phyloP scores from a whole-genome alignment of 2,329 filamentous ascomycete genomes.

The Pseudogymnoascus sp. region DNA sequence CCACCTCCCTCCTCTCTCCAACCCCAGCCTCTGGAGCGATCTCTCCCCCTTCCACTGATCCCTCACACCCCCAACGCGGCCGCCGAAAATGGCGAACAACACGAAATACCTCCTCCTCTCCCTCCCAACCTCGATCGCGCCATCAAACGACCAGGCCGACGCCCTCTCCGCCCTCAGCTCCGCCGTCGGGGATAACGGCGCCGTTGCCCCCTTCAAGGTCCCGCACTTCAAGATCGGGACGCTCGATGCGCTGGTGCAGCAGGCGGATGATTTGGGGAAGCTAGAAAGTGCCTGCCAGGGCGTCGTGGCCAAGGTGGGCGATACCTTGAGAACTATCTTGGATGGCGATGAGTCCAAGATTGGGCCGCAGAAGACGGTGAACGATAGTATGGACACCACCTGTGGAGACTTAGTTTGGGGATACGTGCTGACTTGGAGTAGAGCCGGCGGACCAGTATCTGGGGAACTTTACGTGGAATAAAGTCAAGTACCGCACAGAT shows the following conservation, averaged over 20 bases:
- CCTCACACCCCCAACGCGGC: background rate
- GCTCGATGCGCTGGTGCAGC: constrained; percentile 86
- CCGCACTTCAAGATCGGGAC: constrained; percentile 98
- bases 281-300: constrained; percentile 71
- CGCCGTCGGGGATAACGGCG: constrained; percentile 70
- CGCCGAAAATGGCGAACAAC: background rate
- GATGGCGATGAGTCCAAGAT: constrained; percentile 38
- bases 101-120: constrained; percentile 80
- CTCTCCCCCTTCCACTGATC: background rate
- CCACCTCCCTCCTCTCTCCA: background rate
- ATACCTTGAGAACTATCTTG: constrained; percentile 26
- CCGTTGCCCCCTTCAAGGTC: constrained; percentile 69
- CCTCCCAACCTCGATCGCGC: constrained; percentile 78
- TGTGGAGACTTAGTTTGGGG: background rate
- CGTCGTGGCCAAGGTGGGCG: constrained; percentile 72
- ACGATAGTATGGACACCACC: constrained; percentile 79
- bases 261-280: constrained; percentile 91
- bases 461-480: constrained; percentile 88
- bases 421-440: constrained; percentile 32
- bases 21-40: background rate
- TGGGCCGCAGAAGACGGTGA: constrained; percentile 73
- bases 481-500: constrained; percentile 91
- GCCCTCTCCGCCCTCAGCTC: constrained; percentile 69
- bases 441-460: constrained; percentile 95
- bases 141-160: constrained; percentile 72